Evolutionary conservation across 2,329 filamentous ascomycete genomes (phyloP).

Genomic region (Chrysoporthe cubensis): DNA sequence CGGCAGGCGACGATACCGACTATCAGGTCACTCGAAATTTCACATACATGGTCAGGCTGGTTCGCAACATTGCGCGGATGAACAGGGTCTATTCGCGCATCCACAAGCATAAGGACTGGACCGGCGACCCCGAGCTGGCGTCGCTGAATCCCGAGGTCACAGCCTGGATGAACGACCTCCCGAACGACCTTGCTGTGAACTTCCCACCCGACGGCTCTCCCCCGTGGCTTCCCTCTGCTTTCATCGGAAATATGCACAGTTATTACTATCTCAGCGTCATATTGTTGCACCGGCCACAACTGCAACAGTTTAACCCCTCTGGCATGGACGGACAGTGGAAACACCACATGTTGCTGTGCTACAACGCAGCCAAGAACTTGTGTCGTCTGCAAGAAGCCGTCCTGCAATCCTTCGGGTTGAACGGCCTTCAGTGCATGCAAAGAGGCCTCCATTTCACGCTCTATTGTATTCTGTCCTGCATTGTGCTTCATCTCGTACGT

Average conservation of each 20-base stretch:
- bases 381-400: conserved; percentile 88
- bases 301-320: conserved; percentile 77
- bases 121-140: conserved; percentile 80
- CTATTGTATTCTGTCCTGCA: conserved; percentile 89
- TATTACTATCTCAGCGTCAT: conserved; percentile 88
- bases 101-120: conserved; percentile 80
- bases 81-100: conserved; percentile 75
- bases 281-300: conserved; percentile 83
- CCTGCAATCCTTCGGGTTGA: conserved; percentile 74
- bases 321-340: conserved; percentile 78
- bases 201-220: conserved; percentile 79
- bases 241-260: conserved; percentile 84
- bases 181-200: conserved; percentile 74
- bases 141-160: conserved; percentile 78
- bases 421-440: conserved; percentile 87
- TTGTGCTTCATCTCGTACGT: conserved; percentile 89
- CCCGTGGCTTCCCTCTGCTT: conserved; percentile 85
- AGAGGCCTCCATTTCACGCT: conserved; percentile 93
- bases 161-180: conserved; percentile 76
- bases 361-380: conserved; percentile 80
- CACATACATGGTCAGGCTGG: conserved; percentile 76
- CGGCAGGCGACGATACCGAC: conserved; percentile 75
- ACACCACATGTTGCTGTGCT: conserved; percentile 83
- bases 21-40: conserved; percentile 82
- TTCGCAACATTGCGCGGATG: conserved; percentile 78